Evolutionary conservation across 2,329 filamentous ascomycete species (phyloP).

Genomic region (Chaetomium olivaceum): DNA sequence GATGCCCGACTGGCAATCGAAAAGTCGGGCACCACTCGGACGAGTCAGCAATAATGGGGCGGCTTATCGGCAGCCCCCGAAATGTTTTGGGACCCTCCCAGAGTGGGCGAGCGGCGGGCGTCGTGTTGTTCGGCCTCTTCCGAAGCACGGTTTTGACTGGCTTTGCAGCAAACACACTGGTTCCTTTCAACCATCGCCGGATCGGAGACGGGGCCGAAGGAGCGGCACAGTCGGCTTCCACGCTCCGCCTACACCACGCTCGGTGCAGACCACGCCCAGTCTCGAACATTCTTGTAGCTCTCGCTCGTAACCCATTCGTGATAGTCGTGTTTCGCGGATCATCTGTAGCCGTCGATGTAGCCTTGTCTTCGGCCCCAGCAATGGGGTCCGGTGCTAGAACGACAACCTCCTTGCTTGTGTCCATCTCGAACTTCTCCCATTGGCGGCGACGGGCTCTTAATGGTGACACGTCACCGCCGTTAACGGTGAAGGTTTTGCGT

Average conservation of each 20-base stretch:
- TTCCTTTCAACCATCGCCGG: neutral
- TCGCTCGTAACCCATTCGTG: neutral
- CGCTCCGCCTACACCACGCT: neutral
- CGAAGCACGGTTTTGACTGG: neutral
- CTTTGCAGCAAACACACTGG: neutral
- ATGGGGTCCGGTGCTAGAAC: neutral
- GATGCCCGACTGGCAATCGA: neutral
- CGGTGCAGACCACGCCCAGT: neutral
- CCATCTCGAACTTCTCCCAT: slow-evolving; percentile 1
- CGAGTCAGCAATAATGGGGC: neutral
- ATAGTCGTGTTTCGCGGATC: neutral
- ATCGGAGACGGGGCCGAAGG: neutral
- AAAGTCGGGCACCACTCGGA: neutral
- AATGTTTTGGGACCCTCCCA: neutral
- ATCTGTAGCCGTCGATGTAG: neutral
- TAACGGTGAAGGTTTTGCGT: neutral
- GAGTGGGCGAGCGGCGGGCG: neutral
- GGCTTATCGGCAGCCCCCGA: neutral
- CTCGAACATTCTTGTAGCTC: neutral
- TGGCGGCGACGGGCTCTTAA: neutral
- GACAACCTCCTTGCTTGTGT: neutral
- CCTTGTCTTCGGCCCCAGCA: neutral
- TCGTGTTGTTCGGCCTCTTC: neutral
- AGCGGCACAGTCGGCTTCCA: neutral
- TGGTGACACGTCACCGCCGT: neutral